A percentile compares a stretch with the other conserved stretches of the same genome.
phyloP scores from a whole-genome alignment of 768 basidiomycete genomes.

The Cystofilobasidium capitatum region DNA sequence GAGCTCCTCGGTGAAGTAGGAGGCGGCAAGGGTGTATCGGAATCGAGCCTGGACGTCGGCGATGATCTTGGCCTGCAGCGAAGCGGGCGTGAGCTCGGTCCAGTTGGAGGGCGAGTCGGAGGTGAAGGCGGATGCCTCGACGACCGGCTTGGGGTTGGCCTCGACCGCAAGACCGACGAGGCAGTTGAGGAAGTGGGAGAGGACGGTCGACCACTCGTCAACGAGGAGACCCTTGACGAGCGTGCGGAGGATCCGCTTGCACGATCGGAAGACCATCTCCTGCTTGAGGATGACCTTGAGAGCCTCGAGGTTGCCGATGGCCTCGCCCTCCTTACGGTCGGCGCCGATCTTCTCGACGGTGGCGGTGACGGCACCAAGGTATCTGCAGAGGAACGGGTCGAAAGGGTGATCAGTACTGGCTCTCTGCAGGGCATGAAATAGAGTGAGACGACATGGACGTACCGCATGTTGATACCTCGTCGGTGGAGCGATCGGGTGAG shows the following conservation, averaged over 20 bases:
- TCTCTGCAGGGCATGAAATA: background rate
- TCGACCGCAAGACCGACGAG: conserved; percentile 39
- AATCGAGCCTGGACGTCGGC: conserved; percentile 38
- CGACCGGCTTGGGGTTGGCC: conserved; percentile 36
- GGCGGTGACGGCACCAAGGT: conserved; percentile 41
- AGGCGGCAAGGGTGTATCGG: conserved; percentile 38
- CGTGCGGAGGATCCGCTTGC: conserved; percentile 42
- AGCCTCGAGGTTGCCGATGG: conserved; percentile 32
- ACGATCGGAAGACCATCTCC: conserved; percentile 44
- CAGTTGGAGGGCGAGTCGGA: conserved; percentile 32
- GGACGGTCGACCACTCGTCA: conserved; percentile 34
- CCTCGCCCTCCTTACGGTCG: conserved; percentile 31
- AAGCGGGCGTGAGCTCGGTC: conserved; percentile 39
- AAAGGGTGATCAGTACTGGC: background rate
- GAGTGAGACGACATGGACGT: background rate
- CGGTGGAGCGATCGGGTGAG: conserved; percentile 40
- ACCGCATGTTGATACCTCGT: conserved; percentile 44
- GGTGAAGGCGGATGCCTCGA: conserved; percentile 36
- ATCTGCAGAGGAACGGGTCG: conserved; percentile 24
- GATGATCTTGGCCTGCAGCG: conserved; percentile 36
- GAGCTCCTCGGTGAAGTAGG: conserved; percentile 34
- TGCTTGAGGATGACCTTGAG: conserved; percentile 37
- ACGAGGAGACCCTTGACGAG: conserved; percentile 35
- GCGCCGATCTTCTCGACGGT: conserved; percentile 36
- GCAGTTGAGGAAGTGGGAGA: conserved; percentile 46